Evolutionary conservation across 345 rosid species (phyloP).

Genomic region (Bruguiera parviflora): DNA sequence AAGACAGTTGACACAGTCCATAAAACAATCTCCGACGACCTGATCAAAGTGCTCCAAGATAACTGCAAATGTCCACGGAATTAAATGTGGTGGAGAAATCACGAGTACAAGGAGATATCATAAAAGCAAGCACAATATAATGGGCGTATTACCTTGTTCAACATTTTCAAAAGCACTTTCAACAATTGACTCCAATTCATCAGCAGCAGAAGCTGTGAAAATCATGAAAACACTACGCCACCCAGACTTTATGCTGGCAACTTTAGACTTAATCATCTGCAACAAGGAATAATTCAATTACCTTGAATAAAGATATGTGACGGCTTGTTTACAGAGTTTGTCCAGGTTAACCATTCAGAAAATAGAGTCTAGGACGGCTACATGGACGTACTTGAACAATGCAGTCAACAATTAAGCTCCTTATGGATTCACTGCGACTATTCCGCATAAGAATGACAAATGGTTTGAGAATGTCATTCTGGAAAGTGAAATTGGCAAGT

Average conservation of each 20-base stretch:
- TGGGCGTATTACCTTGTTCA: conserved; percentile 61
- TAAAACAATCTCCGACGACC: conserved; percentile 96
- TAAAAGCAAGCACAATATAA: not conserved
- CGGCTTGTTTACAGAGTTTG: not conserved
- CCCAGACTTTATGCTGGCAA: conserved; percentile 88
- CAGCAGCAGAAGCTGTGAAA: conserved; percentile 90
- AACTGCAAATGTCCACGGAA: conserved; percentile 59
- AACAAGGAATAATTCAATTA: conserved; percentile 19
- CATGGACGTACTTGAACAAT: conserved; percentile 67
- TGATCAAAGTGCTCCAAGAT: conserved; percentile 97
- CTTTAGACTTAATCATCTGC: conserved; percentile 94
- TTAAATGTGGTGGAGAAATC: conserved; percentile 26
- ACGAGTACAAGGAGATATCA: not conserved
- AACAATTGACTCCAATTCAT: conserved; percentile 76
- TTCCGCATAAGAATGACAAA: conserved; percentile 88
- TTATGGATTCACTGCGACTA: conserved; percentile 66
- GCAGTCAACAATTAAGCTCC: conserved; percentile 90
- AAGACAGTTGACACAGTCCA: conserved; percentile 98
- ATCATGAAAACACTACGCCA: conserved; percentile 95
- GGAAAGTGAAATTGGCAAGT: conserved; percentile 86
- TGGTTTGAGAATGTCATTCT: conserved; percentile 93
- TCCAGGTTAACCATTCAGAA: not conserved
- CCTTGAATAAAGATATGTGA: not conserved
- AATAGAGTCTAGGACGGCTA: conserved; percentile 11
- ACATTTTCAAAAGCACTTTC: conserved; percentile 91